Conservation (phyloP, 768 basidiomycete species). For the Auricularia heimuer region DNA sequence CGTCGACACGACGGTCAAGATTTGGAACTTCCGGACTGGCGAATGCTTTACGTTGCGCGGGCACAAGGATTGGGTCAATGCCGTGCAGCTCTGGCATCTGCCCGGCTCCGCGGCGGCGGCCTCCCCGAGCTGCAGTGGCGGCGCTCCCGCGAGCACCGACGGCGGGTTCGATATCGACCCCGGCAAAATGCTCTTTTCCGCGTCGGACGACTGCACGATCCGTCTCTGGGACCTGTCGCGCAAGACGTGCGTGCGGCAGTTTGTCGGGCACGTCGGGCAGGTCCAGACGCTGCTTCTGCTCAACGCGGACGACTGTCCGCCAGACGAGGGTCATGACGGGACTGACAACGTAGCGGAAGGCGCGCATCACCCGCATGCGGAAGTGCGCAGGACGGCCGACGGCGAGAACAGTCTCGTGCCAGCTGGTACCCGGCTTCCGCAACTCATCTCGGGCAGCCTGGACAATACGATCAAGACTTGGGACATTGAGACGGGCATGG, state of each 20-base stretch:
- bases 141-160: constrained; percentile 9
- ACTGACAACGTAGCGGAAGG: constrained; percentile 11
- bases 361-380: constrained; percentile 2
- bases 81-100: constrained; percentile 83
- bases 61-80: constrained; percentile 93
- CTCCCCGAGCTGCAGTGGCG: background rate
- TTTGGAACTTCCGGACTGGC: constrained; percentile 88
- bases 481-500: constrained; percentile 83
- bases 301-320: constrained; percentile 40
- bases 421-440: constrained; percentile 25
- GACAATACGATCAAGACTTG: constrained; percentile 95
- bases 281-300: constrained; percentile 86
- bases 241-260: constrained; percentile 71
- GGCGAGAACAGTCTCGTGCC: background rate
- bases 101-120: constrained; percentile 7
- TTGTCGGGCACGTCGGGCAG: constrained; percentile 86
- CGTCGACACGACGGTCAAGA: constrained; percentile 89
- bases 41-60: constrained; percentile 89
- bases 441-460: constrained; percentile 81
- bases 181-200: constrained; percentile 95
- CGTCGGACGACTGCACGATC: constrained; percentile 89
- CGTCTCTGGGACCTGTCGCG: constrained; percentile 86
- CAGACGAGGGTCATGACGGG: constrained; percentile 16
- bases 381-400: constrained; percentile 1
- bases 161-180: constrained; percentile 41